Base-by-base conservation (phyloP, 2,329 filamentous ascomycete genomes). In the Plectosphaerella cucumerina region DNA sequence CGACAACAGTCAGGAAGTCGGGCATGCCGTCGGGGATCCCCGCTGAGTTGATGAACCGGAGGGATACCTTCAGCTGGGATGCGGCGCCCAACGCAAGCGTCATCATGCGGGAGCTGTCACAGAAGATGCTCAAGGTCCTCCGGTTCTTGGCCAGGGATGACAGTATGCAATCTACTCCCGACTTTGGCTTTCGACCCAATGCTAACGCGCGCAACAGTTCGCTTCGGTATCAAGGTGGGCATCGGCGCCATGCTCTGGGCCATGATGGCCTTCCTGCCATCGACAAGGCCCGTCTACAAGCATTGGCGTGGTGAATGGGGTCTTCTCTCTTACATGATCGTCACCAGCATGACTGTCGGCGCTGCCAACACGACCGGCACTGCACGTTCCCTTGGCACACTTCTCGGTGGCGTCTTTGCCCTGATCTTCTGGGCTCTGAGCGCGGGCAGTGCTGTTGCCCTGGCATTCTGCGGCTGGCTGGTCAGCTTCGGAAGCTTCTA, bases 271-370 rank as follows among this genome's bases (percentile, higher is more conserved):
- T 99, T 96, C 62, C 80, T 97, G 33, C 81, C 85, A 1, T 73
- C 79, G 9, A 96, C 91, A 3, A 78, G 91, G 48, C 88, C 89
- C 0, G 78, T 87, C 18, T 99, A 97, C 65, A 79, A 84, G 48
- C 86, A 87, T 61, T 97, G 92, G 90, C 80, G 93, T 65, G 93
- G 93, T 26, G 94, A 99, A 76, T 99, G 94, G 94, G 94, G 94
- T 20, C 77, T 99, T 2, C 69, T 99, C 50, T 96, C 91, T 0
- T 97, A 96, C 73, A 97, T 97, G 93, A 85, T 97, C 63, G 94
- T 99, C 21, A 96, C 92, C 65, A 91, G 89, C 35, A 97, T 97
- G 91, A 99, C 93, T 0, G 93, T 97, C 20, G 94, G 94, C 23
- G 91, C 94, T 8, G 90, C 91, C 21, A 99, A 97, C 67, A 96